phyloP scores from a whole-genome alignment of 2,329 filamentous ascomycete species.

The Cercospora sp. region DNA sequence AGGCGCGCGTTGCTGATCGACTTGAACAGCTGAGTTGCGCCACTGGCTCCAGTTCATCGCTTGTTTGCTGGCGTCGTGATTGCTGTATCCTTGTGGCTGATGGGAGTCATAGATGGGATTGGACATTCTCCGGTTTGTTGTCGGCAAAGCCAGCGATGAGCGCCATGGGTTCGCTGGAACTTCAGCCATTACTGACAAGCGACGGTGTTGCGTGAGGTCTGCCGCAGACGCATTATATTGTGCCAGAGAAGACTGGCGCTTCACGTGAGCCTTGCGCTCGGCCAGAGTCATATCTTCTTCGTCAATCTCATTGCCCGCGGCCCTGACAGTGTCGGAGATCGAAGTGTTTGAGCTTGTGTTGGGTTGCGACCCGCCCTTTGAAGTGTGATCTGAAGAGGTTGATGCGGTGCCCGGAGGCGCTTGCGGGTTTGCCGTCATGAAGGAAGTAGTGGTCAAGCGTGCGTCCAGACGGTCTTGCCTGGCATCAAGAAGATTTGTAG shows the following conservation, averaged over 20 bases:
- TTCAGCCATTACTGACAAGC: slow-evolving; percentile 12
- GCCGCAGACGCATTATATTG: slow-evolving; percentile 14
- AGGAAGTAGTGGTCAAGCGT: slow-evolving; percentile 42
- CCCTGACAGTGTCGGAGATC: slow-evolving; percentile 30
- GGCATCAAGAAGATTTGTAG: slow-evolving; percentile 53
- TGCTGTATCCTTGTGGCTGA: slow-evolving; percentile 55
- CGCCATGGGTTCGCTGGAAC: slow-evolving; percentile 6
- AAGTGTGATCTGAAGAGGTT: slow-evolving; percentile 8
- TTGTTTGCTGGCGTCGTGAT: slow-evolving; percentile 51
- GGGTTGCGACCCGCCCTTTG: slow-evolving; percentile 15
- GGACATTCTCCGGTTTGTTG: slow-evolving; percentile 17
- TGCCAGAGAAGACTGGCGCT: slow-evolving; percentile 27
- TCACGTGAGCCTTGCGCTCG: slow-evolving; percentile 54
- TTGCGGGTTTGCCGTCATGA: slow-evolving; percentile 39
- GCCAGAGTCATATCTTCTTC: slow-evolving; percentile 72
- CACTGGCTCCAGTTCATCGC: slow-evolving; percentile 46
- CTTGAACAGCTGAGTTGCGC: slow-evolving; percentile 60
- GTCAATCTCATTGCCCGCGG: slow-evolving; percentile 38
- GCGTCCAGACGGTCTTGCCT: slow-evolving; percentile 55
- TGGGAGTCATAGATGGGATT: slow-evolving; percentile 54
- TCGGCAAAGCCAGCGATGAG: slow-evolving; percentile 1
- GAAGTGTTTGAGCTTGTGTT: slow-evolving; percentile 21
- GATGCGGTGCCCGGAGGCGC: slow-evolving; percentile 29
- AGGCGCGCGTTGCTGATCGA: slow-evolving; percentile 21
- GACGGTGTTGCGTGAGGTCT: slow-evolving; percentile 10